These are phyloP conservation scores for Acacia concinna DNA, from an alignment of 331 rosid species.

Conservation along the genomic window DNA sequence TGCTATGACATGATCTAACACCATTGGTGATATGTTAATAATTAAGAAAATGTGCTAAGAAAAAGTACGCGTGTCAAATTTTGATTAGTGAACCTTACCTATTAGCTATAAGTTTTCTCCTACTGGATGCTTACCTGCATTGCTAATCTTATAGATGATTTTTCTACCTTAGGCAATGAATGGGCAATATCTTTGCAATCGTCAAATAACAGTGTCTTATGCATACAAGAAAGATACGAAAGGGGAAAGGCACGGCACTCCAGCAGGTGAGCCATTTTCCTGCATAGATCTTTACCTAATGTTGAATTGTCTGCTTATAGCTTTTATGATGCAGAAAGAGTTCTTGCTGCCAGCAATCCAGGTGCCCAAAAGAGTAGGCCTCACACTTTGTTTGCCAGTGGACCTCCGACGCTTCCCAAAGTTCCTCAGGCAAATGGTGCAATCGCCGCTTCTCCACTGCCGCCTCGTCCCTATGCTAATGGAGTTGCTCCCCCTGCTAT, in stretches of 20 bases:
- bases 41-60: neutral
- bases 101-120: neutral
- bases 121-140: slow-evolving; percentile 35
- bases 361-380: slow-evolving; percentile 74
- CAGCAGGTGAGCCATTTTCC: slow-evolving; percentile 62
- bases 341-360: slow-evolving; percentile 90
- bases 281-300: neutral
- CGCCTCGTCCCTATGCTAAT: slow-evolving; percentile 74
- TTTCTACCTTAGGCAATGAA: slow-evolving; percentile 80
- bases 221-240: slow-evolving; percentile 94
- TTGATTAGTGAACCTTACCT: neutral
- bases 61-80: neutral
- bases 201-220: slow-evolving; percentile 97
- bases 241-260: slow-evolving; percentile 91
- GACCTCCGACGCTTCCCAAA: slow-evolving; percentile 69
- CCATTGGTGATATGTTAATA: neutral
- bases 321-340: slow-evolving; percentile 61
- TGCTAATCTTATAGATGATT: slow-evolving; percentile 49
- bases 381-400: slow-evolving; percentile 82
- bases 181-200: slow-evolving; percentile 97
- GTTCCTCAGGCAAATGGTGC: slow-evolving; percentile 61
- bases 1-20: too few species aligned
- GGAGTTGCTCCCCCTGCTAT: slow-evolving; percentile 54
- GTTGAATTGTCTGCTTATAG: slow-evolving; percentile 17
- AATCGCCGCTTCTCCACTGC: slow-evolving; percentile 46